Evolutionary conservation across 73 alveolate species (phyloP), one percentile per base, ranked within the genome.

Genomic region (Paramecium bursaria): DNA sequence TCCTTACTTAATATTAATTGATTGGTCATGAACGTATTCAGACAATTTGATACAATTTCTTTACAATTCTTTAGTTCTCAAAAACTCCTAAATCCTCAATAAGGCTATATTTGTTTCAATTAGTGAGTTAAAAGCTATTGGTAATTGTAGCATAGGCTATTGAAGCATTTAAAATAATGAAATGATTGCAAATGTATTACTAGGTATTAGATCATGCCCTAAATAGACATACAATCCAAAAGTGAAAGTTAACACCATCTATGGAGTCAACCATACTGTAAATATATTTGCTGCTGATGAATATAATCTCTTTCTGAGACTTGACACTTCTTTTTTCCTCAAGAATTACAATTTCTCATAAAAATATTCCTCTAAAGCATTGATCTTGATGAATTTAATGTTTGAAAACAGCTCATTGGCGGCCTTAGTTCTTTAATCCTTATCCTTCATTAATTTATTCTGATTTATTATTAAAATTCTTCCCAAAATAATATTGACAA

Each of bases 311-410:
- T 74, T 77, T 80, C 51, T 73, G 3, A 61, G 47, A 35, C 47
- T 73, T 27, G 46, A 25, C 54, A 92, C 19, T 52, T 95, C 97
- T 25, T 82, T 86, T 50, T 90, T 88, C 51, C 97, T 48, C 52
- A 75, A 74, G 85, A 55, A 33, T 22, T 49, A 48, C n/a, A 95
- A 79, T 82, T 85, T 93, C 1, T 75, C 80, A 29, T 75, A 75
- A 75, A 96, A 92, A 29, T 75, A 31, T 17, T 88, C 91, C 55
- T 87, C 94, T 95, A 98, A 96, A 6, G 95, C 91, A 92, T 96
- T 86, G 44, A 93, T 77, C 87, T 96, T 96, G 42, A 96, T 77
- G 74, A 91, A 86, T 91, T 94, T 96, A 31, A 96, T 92, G 86
- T 91, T 88, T 48, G 87, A 87, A 73, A 96, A 90, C n/a, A 92